These are phyloP conservation scores for Taphrina confusa DNA, from an alignment of 1,139 yeast species.

Conservation along the genomic window DNA sequence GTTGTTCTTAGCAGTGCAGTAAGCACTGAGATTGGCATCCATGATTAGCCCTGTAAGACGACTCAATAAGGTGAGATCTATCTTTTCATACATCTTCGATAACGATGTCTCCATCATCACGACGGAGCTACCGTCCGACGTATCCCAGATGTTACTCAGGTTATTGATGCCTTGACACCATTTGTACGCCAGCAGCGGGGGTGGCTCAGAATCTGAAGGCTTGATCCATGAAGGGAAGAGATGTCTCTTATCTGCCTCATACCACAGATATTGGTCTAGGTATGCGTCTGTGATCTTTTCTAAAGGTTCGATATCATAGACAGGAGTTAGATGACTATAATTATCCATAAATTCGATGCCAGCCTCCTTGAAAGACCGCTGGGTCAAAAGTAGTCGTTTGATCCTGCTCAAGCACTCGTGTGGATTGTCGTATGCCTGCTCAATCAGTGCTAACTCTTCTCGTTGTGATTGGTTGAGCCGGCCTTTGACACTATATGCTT, in stretches of 20 bases:
- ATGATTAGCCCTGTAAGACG: slow-evolving; percentile 75
- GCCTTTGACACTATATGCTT: slow-evolving; percentile 77
- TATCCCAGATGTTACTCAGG: slow-evolving; percentile 74
- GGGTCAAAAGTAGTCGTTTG: slow-evolving; percentile 79
- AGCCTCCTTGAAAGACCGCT: slow-evolving; percentile 88
- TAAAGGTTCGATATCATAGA: slow-evolving; percentile 81
- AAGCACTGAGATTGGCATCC: slow-evolving; percentile 92
- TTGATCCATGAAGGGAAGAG: slow-evolving; percentile 95
- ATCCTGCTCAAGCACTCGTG: slow-evolving; percentile 86
- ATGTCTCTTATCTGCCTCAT: slow-evolving; percentile 83
- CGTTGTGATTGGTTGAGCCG: slow-evolving; percentile 82
- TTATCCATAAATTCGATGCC: slow-evolving; percentile 90
- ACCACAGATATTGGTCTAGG: slow-evolving; percentile 93
- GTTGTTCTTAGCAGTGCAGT: slow-evolving; percentile 88
- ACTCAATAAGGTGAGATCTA: slow-evolving; percentile 83
- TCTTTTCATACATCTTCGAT: slow-evolving; percentile 72
- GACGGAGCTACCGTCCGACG: slow-evolving; percentile 68
- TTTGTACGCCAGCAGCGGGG: slow-evolving; percentile 86
- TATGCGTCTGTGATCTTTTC: slow-evolving; percentile 97
- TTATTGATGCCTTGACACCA: slow-evolving; percentile 96
- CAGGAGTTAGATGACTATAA: slow-evolving; percentile 80
- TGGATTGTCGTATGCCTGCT: slow-evolving; percentile 95
- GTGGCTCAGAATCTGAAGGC: slow-evolving; percentile 91
- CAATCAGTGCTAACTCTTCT: slow-evolving; percentile 89
- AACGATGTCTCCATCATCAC: slow-evolving; percentile 81